A percentile compares a stretch with the other conserved stretches of the same genome.
phyloP scores from a whole-genome alignment of 345 rosid species.

The Raphanus raphanistrum region DNA sequence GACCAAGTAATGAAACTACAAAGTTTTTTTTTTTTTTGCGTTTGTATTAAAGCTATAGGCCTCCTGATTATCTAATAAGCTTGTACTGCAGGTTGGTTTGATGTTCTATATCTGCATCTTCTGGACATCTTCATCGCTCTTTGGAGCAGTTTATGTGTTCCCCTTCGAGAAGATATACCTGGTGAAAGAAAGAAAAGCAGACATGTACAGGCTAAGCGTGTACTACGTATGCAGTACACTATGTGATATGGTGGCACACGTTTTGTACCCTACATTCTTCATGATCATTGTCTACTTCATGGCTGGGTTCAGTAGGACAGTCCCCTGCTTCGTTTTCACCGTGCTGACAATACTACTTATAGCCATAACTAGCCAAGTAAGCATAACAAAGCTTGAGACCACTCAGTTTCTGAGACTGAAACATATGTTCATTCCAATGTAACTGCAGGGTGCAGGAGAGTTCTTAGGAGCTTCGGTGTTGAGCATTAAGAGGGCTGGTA shows the following conservation, averaged over 20 bases:
- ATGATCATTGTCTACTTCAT: slow-evolving; percentile 85
- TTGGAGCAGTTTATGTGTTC: slow-evolving; percentile 91
- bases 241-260: slow-evolving; percentile 93
- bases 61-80: background rate
- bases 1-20: slow-evolving; percentile 61
- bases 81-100: slow-evolving; percentile 63
- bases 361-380: slow-evolving; percentile 91
- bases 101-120: slow-evolving; percentile 96
- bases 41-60: background rate
- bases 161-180: slow-evolving; percentile 87
- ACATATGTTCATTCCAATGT: background rate
- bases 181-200: slow-evolving; percentile 95
- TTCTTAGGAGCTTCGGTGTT: slow-evolving; percentile 87
- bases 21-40: background rate
- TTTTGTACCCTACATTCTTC: slow-evolving; percentile 82
- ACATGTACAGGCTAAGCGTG: slow-evolving; percentile 92
- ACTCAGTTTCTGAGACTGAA: background rate
- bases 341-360: slow-evolving; percentile 63
- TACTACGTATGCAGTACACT: slow-evolving; percentile 88
- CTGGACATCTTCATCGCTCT: slow-evolving; percentile 94
- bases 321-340: slow-evolving; percentile 83
- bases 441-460: slow-evolving; percentile 76
- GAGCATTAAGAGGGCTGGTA: slow-evolving; percentile 87
- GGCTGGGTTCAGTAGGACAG: slow-evolving; percentile 89
- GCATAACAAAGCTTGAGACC: slow-evolving; percentile 13